Evolutionary conservation across 805 yeast genomes (phyloP), one percentile per base, ranked within the genome.

Genomic region (Ogataea saltuana): DNA sequence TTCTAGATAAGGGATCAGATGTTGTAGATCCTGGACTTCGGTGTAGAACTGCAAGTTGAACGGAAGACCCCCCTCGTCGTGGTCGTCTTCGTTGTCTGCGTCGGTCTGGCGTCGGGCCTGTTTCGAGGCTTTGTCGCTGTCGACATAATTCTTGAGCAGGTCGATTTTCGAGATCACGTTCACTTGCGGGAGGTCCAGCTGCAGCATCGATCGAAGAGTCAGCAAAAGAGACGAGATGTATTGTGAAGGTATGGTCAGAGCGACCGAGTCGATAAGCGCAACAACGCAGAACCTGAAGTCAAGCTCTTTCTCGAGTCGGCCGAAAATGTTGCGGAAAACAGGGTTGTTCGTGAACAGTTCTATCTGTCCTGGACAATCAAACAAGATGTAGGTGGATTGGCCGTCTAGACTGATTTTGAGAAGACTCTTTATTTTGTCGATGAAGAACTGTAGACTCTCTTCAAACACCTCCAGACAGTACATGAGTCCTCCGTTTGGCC

Each of bases 291-390:
- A 61, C 39, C 98, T 71, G 54, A 88, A 74, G 48, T 81, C 89
- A 13, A 82, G 61, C 51, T 76, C 74, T 39, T 80, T 80, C 46
- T 80, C 82, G 33, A 93, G 67, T 35, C 62, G 72, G 48, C 76
- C 75, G 64, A 90, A 87, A 4, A 93, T 83, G 40, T 71, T 70
- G 31, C 72, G 74, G 32, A 95, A 67, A 0, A 96, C 81, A 1
- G 82, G 76, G 56, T 88, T 95, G 58, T 87, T 95, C 3, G 99
- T 93, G 66, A 87, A 93, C 12, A 93, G 74, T 61, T 93, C 99
- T 1, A 89, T 93, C 62, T 93, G 99, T 1, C 99, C 99, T 1
- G 97, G 97, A 58, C 95, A 87, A 63, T 88, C 97, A 65, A 88
- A 86, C 4, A 88, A 69, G 10, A 88, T 62, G 52, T 88, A 88